Conservation (phyloP, 805 yeast genomes). For the Pichia eremophila region DNA sequence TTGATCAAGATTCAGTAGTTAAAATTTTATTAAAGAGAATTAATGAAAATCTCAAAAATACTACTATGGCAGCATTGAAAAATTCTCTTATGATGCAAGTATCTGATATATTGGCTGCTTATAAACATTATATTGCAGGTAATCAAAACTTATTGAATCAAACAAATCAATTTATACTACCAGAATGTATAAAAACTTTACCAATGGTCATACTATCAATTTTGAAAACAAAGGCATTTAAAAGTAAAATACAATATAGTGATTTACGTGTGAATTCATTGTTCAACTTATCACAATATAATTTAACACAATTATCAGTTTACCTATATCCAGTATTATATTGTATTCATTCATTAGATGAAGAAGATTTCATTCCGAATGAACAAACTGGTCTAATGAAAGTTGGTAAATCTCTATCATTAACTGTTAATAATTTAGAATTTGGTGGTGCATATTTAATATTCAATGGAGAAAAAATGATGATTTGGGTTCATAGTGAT, state of each 20-base stretch:
- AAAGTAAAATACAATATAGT: slow-evolving; percentile 40
- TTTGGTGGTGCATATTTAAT: slow-evolving; percentile 71
- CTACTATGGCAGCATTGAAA: slow-evolving; percentile 27
- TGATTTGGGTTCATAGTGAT: slow-evolving; percentile 60
- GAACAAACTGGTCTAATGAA: slow-evolving; percentile 32
- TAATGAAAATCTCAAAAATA: slow-evolving; percentile 30
- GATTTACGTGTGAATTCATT: slow-evolving; percentile 58
- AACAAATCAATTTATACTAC: slow-evolving; percentile 65
- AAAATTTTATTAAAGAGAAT: slow-evolving; percentile 46
- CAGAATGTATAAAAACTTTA: slow-evolving; percentile 67
- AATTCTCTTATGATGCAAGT: slow-evolving; percentile 31
- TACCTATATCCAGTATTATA: slow-evolving; percentile 75
- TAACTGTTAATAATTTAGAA: slow-evolving; percentile 32
- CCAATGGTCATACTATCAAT: slow-evolving; percentile 61
- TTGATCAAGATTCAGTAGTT: slow-evolving; percentile 62
- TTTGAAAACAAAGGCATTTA: slow-evolving; percentile 56
- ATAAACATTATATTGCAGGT: slow-evolving; percentile 36
- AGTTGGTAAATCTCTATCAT: slow-evolving; percentile 42
- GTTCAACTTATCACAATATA: slow-evolving; percentile 40
- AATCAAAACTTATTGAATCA: slow-evolving; percentile 28
- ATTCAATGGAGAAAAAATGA: slow-evolving; percentile 55
- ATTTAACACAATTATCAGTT: slow-evolving; percentile 47
- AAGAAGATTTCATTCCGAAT: slow-evolving; percentile 45
- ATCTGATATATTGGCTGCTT: slow-evolving; percentile 48
- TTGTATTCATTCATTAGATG: slow-evolving; percentile 57